A percentile compares a stretch with the other conserved stretches of the same genome.
Conservation (phyloP, 768 basidiomycete genomes). For the Gloeopeniophorella convolvens region DNA sequence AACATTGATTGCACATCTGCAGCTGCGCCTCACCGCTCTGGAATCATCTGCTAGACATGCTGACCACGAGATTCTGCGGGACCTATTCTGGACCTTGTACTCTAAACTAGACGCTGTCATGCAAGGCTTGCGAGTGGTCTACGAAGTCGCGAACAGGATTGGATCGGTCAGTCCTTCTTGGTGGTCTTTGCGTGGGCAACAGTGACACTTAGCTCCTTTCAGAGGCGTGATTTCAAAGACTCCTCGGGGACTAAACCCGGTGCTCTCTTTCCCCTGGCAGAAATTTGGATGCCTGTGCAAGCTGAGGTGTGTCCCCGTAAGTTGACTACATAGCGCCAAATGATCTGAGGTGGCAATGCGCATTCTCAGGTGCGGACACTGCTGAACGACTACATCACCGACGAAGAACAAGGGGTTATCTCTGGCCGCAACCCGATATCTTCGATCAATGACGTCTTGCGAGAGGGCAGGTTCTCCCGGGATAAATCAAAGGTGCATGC, state of each 20-base stretch:
- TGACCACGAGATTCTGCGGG: constrained; percentile 81
- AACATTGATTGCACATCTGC: constrained; percentile 40
- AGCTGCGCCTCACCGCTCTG: constrained; percentile 61
- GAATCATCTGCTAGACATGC: constrained; percentile 65
- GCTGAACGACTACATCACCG: constrained; percentile 85
- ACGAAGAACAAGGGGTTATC: constrained; percentile 76
- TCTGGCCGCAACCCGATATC: constrained; percentile 83
- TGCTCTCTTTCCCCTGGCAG: constrained; percentile 72
- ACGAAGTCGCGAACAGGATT: constrained; percentile 86
- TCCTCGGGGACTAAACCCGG: constrained; percentile 71
- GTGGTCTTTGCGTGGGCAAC: background rate
- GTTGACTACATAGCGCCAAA: no score
- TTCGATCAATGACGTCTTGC: constrained; percentile 89
- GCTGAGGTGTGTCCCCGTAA: constrained; percentile 57
- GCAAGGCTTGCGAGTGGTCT: constrained; percentile 84
- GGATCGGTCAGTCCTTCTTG: constrained; percentile 61
- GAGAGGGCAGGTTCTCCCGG: constrained; percentile 71
- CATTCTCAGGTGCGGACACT: constrained; percentile 65
- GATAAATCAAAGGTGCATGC: constrained; percentile 68
- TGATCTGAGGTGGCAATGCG: constrained; percentile 4
- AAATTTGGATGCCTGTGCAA: constrained; percentile 86
- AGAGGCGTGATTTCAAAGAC: constrained; percentile 92
- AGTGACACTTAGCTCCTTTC: constrained; percentile 5
- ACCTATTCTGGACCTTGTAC: constrained; percentile 96
- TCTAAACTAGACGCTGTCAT: constrained; percentile 92